These are phyloP conservation scores for Dentiscutata heterogama DNA, from an alignment of 371 early-diverging fungal genomes.

Conservation along the genomic window DNA sequence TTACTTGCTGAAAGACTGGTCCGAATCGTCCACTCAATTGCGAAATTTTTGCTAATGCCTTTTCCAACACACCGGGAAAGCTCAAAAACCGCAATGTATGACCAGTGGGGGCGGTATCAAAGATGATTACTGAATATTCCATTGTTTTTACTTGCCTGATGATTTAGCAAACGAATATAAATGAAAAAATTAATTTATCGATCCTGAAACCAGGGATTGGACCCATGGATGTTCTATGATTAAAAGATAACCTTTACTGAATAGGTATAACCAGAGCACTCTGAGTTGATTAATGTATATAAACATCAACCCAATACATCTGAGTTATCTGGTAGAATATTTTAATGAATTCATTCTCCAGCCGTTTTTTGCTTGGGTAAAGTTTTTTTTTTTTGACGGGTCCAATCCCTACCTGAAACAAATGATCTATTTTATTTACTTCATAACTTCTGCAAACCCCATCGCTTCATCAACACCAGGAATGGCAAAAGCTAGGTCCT, in stretches of 20 bases:
- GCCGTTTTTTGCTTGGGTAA: too few relatives aligned
- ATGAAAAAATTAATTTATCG: conserved; percentile 40
- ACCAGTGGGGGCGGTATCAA: conserved; percentile 99
- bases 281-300: too few relatives aligned
- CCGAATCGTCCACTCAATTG: conserved; percentile 94
- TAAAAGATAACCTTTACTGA: too few relatives aligned
- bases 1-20: conserved; percentile 91
- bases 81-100: conserved; percentile 98
- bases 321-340: too few relatives aligned
- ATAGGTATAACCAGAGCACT: too few relatives aligned
- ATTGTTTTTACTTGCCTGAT: conserved; percentile 93
- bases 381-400: background rate
- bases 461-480: conserved; percentile 99
- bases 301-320: too few relatives aligned
- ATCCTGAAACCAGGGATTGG: too few relatives aligned
- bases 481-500: conserved; percentile 96
- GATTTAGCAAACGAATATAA: conserved; percentile 17
- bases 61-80: conserved; percentile 96
- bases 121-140: conserved; percentile 98
- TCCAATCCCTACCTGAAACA: background rate
- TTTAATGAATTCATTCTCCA: too few relatives aligned
- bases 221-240: too few relatives aligned
- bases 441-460: conserved; percentile 99
- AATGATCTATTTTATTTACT: conserved; percentile 59
- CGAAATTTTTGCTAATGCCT: conserved; percentile 95